These are phyloP conservation scores for Mycena sp. DNA, from an alignment of 1,284 basidiomycete species.

Conservation along the genomic window DNA sequence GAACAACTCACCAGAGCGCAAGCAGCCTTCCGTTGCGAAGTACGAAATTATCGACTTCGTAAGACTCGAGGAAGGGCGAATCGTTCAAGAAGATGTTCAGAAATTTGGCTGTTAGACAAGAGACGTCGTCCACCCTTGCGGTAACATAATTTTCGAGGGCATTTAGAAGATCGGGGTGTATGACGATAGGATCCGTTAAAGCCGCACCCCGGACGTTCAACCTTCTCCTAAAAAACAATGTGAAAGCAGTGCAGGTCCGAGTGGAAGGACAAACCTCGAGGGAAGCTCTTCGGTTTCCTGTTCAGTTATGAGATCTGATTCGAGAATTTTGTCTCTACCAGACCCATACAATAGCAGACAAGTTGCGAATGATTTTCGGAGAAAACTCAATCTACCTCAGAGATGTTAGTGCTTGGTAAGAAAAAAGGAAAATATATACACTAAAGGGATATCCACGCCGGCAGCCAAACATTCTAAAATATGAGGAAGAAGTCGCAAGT, in stretches of 20 bases:
- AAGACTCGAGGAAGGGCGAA: conserved; percentile 65
- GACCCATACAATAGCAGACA: conserved; percentile 76
- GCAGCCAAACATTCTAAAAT: conserved; percentile 51
- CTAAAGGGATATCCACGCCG: conserved; percentile 43
- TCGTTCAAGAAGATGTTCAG: conserved; percentile 68
- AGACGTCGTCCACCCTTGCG: conserved; percentile 59
- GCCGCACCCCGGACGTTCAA: conserved; percentile 53
- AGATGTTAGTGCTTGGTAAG: conserved; percentile 15
- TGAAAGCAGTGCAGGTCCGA: conserved; percentile 10
- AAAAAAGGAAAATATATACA: conserved; percentile 43
- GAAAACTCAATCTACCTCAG: conserved; percentile 54
- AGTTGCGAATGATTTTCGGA: conserved; percentile 66
- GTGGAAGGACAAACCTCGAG: conserved; percentile 56
- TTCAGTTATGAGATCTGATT: conserved; percentile 56
- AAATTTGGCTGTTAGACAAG: conserved; percentile 69
- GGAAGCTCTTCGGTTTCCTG: conserved; percentile 62
- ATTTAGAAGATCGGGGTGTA: conserved; percentile 64
- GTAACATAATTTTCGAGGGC: conserved; percentile 64
- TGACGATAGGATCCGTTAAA: conserved; percentile 65
- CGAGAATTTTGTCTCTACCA: conserved; percentile 58
- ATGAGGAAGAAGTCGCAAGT: conserved; percentile 53
- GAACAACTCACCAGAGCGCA: conserved; percentile 59
- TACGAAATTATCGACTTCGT: conserved; percentile 79
- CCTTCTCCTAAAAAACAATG: conserved; percentile 57
- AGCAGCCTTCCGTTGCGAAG: conserved; percentile 68